Conservation (phyloP, 1,284 basidiomycete genomes). For the Volvariella surrecta region DNA sequence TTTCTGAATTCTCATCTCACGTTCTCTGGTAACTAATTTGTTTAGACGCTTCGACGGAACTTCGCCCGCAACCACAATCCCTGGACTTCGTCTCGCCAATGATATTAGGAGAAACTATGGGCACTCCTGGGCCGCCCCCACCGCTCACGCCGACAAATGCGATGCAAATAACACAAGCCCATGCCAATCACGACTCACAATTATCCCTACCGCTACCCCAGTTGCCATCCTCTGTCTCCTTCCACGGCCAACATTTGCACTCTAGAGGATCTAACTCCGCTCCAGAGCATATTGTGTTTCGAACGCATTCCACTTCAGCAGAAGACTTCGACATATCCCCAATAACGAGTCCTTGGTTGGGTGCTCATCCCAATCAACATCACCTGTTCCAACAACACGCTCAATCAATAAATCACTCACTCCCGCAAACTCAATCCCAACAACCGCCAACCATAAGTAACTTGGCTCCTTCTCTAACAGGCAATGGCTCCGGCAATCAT, state of each 20-base stretch:
- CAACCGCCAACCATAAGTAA: not conserved
- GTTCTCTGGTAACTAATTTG: slow-evolving; percentile 4
- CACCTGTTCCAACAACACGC: slow-evolving; percentile 10
- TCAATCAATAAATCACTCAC: slow-evolving; percentile 6
- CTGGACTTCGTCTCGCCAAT: slow-evolving; percentile 58
- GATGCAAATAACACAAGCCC: too few relatives aligned
- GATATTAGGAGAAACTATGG: slow-evolving; percentile 37
- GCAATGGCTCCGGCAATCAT: slow-evolving; percentile 12
- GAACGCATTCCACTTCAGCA: slow-evolving; percentile 28
- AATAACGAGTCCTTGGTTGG: slow-evolving; percentile 69
- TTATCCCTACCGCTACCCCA: slow-evolving; percentile 9
- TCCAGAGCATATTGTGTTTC: slow-evolving; percentile 57
- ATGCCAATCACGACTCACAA: slow-evolving; percentile 9
- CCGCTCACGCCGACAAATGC: slow-evolving; percentile 15
- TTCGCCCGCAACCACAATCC: slow-evolving; percentile 48
- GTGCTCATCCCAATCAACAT: slow-evolving; percentile 26
- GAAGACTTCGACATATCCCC: slow-evolving; percentile 70
- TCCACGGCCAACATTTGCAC: slow-evolving; percentile 13
- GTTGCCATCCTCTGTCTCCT: slow-evolving; percentile 14
- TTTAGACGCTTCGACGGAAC: slow-evolving; percentile 54
- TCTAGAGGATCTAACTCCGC: slow-evolving; percentile 40
- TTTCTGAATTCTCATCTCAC: not conserved
- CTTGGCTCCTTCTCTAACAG: slow-evolving; percentile 1
- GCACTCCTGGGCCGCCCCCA: slow-evolving; percentile 13
- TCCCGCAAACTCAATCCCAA: slow-evolving; percentile 10